These are phyloP conservation scores for Camellia sinensis DNA, from an alignment of 148 eudicot genomes.

Conservation along the genomic window DNA sequence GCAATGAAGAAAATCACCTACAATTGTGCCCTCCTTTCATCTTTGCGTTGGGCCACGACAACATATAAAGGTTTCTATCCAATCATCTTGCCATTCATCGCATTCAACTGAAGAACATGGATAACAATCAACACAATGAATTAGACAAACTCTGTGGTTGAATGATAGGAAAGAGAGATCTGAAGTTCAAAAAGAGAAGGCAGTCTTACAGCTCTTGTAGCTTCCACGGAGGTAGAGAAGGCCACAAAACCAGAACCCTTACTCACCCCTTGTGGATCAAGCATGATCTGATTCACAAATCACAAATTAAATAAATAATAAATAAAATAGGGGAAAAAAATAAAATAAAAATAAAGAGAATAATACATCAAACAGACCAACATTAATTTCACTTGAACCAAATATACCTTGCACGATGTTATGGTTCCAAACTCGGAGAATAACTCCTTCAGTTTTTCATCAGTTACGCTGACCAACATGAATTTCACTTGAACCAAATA, in stretches of 20 bases:
- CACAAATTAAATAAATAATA: neutral
- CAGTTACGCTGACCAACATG: conserved; percentile 36
- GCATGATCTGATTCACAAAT: conserved; percentile 35
- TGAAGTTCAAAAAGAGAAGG: neutral
- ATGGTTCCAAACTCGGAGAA: conserved; percentile 56
- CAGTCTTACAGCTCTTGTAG: conserved; percentile 53
- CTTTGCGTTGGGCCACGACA: conserved; percentile 28
- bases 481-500: no score
- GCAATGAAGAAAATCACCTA: conserved; percentile 15
- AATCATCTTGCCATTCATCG: conserved; percentile 26
- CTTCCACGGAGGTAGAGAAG: conserved; percentile 63
- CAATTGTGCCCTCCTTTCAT: conserved; percentile 23
- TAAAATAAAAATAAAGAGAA: neutral
- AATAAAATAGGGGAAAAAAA: neutral
- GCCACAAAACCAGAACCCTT: conserved; percentile 74
- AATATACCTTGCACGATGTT: conserved; percentile 60
- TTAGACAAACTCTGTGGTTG: neutral
- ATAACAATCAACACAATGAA: neutral
- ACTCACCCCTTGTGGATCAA: conserved; percentile 49
- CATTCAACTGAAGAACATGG: conserved; percentile 14
- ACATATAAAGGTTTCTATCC: conserved; percentile 25
- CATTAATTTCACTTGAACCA: neutral
- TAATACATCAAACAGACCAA: neutral
- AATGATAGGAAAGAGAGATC: neutral
- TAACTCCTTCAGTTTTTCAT: conserved; percentile 46